Percentiles rank a stretch among this genome's conserved stretches.
These are phyloP conservation scores for Lentinus tigrinus DNA, from an alignment of 768 basidiomycete species.

Conservation along the genomic window DNA sequence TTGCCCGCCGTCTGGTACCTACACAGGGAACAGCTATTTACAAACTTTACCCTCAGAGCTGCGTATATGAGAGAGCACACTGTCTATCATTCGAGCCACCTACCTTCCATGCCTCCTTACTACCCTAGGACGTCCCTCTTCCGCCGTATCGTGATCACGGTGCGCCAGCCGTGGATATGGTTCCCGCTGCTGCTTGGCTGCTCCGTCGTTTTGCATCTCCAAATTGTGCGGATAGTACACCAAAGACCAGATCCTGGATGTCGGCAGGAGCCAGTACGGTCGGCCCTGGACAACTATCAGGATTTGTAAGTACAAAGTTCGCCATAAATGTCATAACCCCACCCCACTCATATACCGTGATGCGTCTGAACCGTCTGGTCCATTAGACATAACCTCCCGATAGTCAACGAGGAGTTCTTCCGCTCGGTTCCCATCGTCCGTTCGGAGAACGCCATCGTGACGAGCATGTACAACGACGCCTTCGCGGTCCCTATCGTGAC, in stretches of 20 bases:
- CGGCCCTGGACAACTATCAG: background rate
- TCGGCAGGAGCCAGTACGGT: background rate
- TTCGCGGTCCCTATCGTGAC: conserved; percentile 27
- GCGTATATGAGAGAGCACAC: background rate
- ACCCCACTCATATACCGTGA: background rate
- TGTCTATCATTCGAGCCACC: background rate
- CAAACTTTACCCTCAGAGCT: too few species aligned
- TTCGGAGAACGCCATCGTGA: conserved; percentile 26
- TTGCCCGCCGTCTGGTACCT: too few species aligned
- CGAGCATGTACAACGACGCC: conserved; percentile 28
- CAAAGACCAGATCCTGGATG: background rate
- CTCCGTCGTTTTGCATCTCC: background rate
- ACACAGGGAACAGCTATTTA: too few species aligned
- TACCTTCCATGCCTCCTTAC: background rate
- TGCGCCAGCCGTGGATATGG: background rate
- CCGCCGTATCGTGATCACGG: background rate
- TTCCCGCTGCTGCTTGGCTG: background rate
- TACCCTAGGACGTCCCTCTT: background rate
- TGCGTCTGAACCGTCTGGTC: background rate
- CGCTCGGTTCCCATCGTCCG: background rate
- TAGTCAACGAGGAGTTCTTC: conserved; percentile 10
- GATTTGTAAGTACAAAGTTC: background rate
- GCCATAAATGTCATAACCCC: background rate
- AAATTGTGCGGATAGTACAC: background rate
- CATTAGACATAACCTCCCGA: conserved; percentile 12